Base-by-base conservation (phyloP, 2,329 filamentous ascomycete species). In the Ramichloridium luteum region DNA sequence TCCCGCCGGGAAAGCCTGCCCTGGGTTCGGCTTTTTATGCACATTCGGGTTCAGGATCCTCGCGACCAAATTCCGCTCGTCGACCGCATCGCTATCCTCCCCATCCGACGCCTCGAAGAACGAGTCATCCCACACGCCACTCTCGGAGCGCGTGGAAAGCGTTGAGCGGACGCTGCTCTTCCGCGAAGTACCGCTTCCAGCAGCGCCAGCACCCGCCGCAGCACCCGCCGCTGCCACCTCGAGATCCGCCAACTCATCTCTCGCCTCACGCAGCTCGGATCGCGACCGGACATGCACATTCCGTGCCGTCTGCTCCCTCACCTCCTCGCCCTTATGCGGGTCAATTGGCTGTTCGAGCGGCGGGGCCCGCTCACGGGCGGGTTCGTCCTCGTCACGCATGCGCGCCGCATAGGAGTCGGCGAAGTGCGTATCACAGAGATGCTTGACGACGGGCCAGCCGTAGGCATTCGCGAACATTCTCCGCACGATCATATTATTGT, bases 401-500 rank as follows among this genome's bases (percentile, higher is more conserved):
- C 68, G 66, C 0, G 80, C 77, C 2, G 68, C 60, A 28, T 70
- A 71, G 1, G 74, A 76, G 50, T 92, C 80, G 32, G 76, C 80
- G 53, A 98, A 98, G 59, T 98, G 90, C 0, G 84, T 85, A 48
- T 96, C 86, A 31, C 90, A 88, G 13, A 96, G 62, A 58, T 98
- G 90, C 58, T 94, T 86, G 30, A 96, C 66, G 1, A 98, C 90
- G 1, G 90, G 90, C 90, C 90, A 98, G 2, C 90, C 90, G 48
- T 93, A 93, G 0, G 90, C 90, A 50, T 98, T 98, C 35, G 85
- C 79, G 55, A 98, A 98, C 77, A 85, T 93, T 34, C 90, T 78
- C 11, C 90, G 79, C 14, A 98, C 90, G 38, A 96, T 80, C 44
- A 98, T 93, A 56, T 98, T 98, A 59, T 98, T 98, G 61, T 98